Base-by-base conservation (phyloP, 345 rosid species). In the Gossypium australe region DNA sequence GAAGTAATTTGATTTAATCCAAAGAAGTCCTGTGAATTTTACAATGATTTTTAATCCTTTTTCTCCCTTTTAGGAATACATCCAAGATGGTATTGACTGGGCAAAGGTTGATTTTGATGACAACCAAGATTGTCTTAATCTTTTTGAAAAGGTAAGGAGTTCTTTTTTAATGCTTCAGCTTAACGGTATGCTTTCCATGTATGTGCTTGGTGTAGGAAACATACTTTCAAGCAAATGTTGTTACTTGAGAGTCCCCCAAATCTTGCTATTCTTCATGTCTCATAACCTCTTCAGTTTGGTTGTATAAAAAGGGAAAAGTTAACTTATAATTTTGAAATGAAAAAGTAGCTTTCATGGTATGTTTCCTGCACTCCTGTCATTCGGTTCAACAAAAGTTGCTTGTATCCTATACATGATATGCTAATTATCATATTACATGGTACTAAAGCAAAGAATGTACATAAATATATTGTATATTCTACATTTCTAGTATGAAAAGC, bases 1-100 rank as follows among this genome's bases (percentile, higher is more conserved):
- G 56, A 52, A n/a, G 52, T 69, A 27, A 27, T 55, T 12, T 71
- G 38, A 71, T 41, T 18, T 57, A 17, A 18, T 57, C 9, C 47
- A 20, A 76, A 24, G 17, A 52, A 10, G 61, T 29, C 27, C 11
- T 70, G 17, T 53, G 73, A 70, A 27, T 29, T 70, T 34, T n/a
- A 52, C 25, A 52, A n/a, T 29, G 45, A 52, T 52, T 52, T 14
- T 70, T 29, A 8, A 6, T 70, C 17, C 17, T 17, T 76, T 18
- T 70, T 67, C 71, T 9, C 18, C 55, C 60, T 72, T 76, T 70
- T 87, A 95, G 99, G 99, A 95, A 85, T 95, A 95, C 79, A 82
- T 93, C 73, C 98, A 93, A 77, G 98, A 95, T 85, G 99, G 99
- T 59, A 95, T 91, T 85, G 98, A 95, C 78, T 93, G 99, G 99